Percentiles rank a stretch among this genome's conserved stretches.
These are phyloP conservation scores for Magnusiomyces fungicola DNA, from an alignment of 1,139 yeast genomes.

Conservation along the genomic window DNA sequence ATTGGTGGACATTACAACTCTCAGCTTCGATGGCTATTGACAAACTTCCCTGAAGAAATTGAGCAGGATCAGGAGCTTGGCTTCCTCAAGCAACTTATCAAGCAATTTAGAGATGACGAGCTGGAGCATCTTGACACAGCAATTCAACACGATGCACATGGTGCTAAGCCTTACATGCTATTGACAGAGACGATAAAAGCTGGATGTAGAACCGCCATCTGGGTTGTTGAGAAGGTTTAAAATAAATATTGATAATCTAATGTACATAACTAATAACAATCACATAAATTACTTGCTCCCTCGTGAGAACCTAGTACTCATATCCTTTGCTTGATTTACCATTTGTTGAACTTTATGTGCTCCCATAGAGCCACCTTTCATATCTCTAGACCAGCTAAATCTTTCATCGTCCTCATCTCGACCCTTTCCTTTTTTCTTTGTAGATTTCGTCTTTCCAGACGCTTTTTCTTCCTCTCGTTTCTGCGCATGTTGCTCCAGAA, in stretches of 20 bases:
- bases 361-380: constrained; percentile 8
- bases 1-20: constrained; percentile 94
- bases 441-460: neutral
- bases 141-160: constrained; percentile 79
- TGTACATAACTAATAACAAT: neutral
- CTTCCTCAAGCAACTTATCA: constrained; percentile 54
- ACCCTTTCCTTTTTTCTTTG: neutral
- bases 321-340: constrained; percentile 13
- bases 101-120: constrained; percentile 86
- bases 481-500: constrained; percentile 16
- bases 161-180: constrained; percentile 85
- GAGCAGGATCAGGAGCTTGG: constrained; percentile 42
- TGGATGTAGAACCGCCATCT: constrained; percentile 81
- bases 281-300: neutral
- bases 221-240: constrained; percentile 79
- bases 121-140: constrained; percentile 94
- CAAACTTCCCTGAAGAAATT: constrained; percentile 35
- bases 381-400: constrained; percentile 15
- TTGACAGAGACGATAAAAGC: constrained; percentile 81
- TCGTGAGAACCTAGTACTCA: constrained; percentile 11
- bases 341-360: constrained; percentile 10
- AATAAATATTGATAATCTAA: neutral
- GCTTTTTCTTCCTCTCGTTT: constrained; percentile 11
- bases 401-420: neutral
- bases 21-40: constrained; percentile 63